Percentiles rank a stretch among this genome's conserved stretches.
phyloP scores from a whole-genome alignment of 2,329 filamentous ascomycete species.

The Xylariaceae sp. region DNA sequence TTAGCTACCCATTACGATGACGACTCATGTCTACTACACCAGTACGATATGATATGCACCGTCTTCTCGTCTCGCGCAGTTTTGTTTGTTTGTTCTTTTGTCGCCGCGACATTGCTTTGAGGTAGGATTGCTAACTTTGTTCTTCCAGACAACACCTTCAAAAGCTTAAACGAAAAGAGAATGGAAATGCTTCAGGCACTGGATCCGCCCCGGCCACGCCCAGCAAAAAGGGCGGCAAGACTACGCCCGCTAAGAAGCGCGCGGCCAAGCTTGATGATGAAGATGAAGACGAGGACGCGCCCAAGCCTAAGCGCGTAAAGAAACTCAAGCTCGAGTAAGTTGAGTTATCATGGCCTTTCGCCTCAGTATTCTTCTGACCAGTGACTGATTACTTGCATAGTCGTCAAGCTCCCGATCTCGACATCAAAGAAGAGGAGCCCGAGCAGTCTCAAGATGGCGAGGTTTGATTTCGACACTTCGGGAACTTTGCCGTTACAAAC shows the following conservation, averaged over 20 bases:
- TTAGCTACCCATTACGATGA: background rate
- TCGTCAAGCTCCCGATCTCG: background rate
- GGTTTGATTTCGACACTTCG: background rate
- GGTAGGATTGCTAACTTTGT: constrained; percentile 12
- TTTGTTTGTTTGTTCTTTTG: constrained; percentile 20
- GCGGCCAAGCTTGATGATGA: background rate
- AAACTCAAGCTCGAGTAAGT: constrained; percentile 19
- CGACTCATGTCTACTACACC: background rate
- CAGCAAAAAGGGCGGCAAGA: background rate
- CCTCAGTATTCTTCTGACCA: background rate
- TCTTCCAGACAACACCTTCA: constrained; percentile 43
- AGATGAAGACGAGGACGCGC: constrained; percentile 8
- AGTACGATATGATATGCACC: constrained; percentile 1
- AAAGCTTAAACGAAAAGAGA: constrained; percentile 38
- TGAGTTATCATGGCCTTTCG: background rate
- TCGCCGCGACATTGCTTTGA: background rate
- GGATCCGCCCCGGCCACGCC: background rate
- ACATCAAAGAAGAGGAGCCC: background rate
- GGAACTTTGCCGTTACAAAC: background rate
- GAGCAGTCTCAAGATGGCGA: background rate
- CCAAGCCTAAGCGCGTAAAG: background rate
- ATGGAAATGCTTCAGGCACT: constrained; percentile 1
- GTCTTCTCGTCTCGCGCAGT: constrained; percentile 3
- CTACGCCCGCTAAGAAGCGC: background rate
- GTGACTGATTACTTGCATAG: constrained; percentile 5